A percentile compares a stretch with the other conserved stretches of the same genome.
These are phyloP conservation scores for Candida qinlingensis DNA, from an alignment of 805 yeast genomes.

Conservation along the genomic window DNA sequence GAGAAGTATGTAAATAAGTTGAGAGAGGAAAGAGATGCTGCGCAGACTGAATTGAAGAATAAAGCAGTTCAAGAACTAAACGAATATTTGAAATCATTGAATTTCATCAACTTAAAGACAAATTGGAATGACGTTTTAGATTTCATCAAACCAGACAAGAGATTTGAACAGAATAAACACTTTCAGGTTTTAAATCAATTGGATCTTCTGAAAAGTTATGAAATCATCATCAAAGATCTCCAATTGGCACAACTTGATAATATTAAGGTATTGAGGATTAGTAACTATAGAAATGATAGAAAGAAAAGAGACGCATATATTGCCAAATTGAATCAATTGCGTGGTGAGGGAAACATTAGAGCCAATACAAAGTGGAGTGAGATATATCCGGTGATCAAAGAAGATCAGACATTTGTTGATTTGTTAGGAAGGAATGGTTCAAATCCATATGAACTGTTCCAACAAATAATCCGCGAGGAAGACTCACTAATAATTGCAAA, in stretches of 20 bases:
- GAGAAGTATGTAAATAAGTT: slow-evolving; percentile 42
- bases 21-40: slow-evolving; percentile 24
- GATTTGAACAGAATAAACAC: slow-evolving; percentile 57
- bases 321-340: slow-evolving; percentile 35
- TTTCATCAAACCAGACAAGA: slow-evolving; percentile 31
- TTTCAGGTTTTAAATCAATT: slow-evolving; percentile 45
- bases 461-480: slow-evolving; percentile 67
- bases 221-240: slow-evolving; percentile 28
- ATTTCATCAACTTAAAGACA: slow-evolving; percentile 15
- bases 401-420: slow-evolving; percentile 51
- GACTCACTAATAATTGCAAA: slow-evolving; percentile 50
- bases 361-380: slow-evolving; percentile 60
- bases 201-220: slow-evolving; percentile 56
- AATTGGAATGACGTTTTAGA: slow-evolving; percentile 18
- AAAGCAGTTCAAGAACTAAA: slow-evolving; percentile 51
- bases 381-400: slow-evolving; percentile 43
- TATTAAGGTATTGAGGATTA: slow-evolving; percentile 25
- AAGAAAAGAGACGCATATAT: slow-evolving; percentile 60
- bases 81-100: slow-evolving; percentile 40
- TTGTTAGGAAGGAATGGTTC: slow-evolving; percentile 77
- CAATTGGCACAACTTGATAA: slow-evolving; percentile 16
- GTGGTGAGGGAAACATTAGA: slow-evolving; percentile 29
- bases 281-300: slow-evolving; percentile 53
- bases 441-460: slow-evolving; percentile 65
- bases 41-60: slow-evolving; percentile 27